Evolutionary conservation across 352 stramenopile genomes (phyloP), one percentile per base, ranked within the genome.

Genomic region (Aphanomyces euteiches): DNA sequence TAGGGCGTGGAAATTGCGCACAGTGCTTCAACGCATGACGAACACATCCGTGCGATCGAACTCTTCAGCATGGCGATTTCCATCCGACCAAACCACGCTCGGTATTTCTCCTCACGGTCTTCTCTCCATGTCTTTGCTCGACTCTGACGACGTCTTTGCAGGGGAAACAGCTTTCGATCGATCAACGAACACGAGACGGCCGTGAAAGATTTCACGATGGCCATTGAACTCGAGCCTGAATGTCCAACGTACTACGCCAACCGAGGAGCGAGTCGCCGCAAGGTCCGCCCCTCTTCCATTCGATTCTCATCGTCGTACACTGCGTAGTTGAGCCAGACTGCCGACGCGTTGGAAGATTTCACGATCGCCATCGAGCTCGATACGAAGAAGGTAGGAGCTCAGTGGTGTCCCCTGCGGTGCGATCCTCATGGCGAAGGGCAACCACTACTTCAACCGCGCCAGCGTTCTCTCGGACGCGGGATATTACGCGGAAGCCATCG

Each of bases 401-500:
- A 21, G 5, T 10, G 10, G 13, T 15, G 1, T 15, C 34, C 13
- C 19, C 54, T 40, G 17, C 4, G 6, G 54, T 10, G 54, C 66
- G 15, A 28, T 66, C 59, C 8, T 70, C 45, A 7, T 1, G 28
- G 37, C 10, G 38, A 19, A 72, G 56, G 85, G 76, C 1, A 77
- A 77, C 3, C 85, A 93, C 67, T 91, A 87, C 64, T 87, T 91
- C 47, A 93, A 84, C n/a, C 81, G 85, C 3, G 85, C 82, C 7
- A 81, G 87, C 28, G 82, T 93, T 47, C 68, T 93, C 7, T 81
- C 87, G 21, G 84, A 93, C 19, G 72, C 76, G 3, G 77, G 77
- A 0, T 90, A 89, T 63, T 91, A 80, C 53, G 77, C 77, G 47
- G 83, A 92, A 66, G 85, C 85, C 2, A 84, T 88, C 48, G 69